Evolutionary conservation across 1,284 basidiomycete species (phyloP).

Genomic region (Wolfiporia cocos): DNA sequence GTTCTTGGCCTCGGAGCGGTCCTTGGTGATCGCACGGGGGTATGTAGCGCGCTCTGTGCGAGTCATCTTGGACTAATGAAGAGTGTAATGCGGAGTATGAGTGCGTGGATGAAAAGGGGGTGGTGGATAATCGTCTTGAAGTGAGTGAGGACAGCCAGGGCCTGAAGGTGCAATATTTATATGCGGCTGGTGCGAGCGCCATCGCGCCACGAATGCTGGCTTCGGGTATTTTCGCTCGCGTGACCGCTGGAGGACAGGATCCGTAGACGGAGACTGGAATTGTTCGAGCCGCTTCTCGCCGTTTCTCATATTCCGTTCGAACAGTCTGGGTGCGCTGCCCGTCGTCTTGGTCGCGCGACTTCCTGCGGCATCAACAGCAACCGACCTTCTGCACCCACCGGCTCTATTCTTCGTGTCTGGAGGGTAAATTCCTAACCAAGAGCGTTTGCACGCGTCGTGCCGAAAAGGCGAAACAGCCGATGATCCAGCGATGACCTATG

Average conservation of each 20-base stretch:
- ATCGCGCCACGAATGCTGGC: constrained; percentile 4
- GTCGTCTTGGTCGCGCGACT: background rate
- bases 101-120: no score
- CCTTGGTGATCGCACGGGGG: constrained; percentile 71
- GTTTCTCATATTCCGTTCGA: constrained; percentile 2
- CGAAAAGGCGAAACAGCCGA: background rate
- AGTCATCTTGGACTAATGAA: constrained; percentile 45
- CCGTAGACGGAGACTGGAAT: constrained; percentile 3
- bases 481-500: constrained; percentile 8
- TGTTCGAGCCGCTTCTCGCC: constrained; percentile 11
- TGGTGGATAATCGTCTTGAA: no score
- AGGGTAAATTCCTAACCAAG: no score
- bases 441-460: no score
- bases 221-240: constrained; percentile 5
- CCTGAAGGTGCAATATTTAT: background rate
- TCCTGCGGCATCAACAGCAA: background rate
- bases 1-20: constrained; percentile 71
- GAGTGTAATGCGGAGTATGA: background rate
- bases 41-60: constrained; percentile 68
- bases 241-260: constrained; percentile 6
- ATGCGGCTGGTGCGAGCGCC: constrained; percentile 2
- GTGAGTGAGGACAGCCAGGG: background rate
- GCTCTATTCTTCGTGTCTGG: no score
- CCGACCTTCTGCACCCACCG: background rate
- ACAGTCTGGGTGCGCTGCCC: background rate